A percentile compares a stretch with the other conserved stretches of the same genome.
These are phyloP conservation scores for Daedaleopsis nitida DNA, from an alignment of 768 basidiomycete genomes.

Conservation along the genomic window DNA sequence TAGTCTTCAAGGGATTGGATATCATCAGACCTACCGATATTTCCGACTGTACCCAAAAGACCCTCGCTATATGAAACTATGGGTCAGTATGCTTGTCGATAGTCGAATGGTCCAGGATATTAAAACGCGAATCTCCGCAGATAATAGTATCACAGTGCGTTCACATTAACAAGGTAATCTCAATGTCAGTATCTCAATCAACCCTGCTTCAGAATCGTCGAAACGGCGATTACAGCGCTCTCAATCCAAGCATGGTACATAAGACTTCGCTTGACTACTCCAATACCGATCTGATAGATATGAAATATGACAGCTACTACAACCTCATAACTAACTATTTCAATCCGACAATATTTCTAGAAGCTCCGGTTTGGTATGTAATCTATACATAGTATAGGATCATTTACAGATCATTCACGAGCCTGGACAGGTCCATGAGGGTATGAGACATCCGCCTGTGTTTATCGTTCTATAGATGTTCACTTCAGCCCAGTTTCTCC, in stretches of 20 bases:
- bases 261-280: too few species aligned
- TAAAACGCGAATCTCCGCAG: background rate
- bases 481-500: too few species aligned
- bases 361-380: too few species aligned
- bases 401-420: too few species aligned
- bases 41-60: slow-evolving; percentile 2
- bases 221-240: background rate
- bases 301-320: slow-evolving; percentile 4
- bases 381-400: too few species aligned
- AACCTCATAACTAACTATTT: slow-evolving; percentile 9
- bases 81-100: background rate
- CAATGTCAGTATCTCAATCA: too few species aligned
- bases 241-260: background rate
- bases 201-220: too few species aligned
- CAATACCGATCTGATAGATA: background rate
- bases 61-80: slow-evolving; percentile 1
- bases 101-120: background rate
- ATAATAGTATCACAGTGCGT: background rate
- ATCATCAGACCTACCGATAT: slow-evolving; percentile 8
- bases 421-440: too few species aligned
- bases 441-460: too few species aligned
- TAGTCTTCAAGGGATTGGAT: background rate
- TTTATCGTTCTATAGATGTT: too few species aligned
- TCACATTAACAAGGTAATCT: too few species aligned
- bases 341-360: too few species aligned